phyloP scores from a whole-genome alignment of 345 rosid species.

The Bretschneidera sinensis region DNA sequence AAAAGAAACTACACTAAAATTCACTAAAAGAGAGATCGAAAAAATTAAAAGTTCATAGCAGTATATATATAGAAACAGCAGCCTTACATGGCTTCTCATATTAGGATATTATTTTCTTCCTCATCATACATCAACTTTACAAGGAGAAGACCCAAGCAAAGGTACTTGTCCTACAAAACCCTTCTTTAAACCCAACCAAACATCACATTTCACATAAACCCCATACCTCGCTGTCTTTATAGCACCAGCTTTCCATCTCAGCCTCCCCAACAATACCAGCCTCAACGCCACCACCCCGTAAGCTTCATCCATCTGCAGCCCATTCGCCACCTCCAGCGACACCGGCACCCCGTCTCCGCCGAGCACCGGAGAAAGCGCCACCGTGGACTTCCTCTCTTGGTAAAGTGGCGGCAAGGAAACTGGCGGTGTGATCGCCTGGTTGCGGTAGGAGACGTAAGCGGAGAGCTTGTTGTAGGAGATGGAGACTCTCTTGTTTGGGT shows the following conservation, averaged over 20 bases:
- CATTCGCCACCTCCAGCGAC: slow-evolving; percentile 58
- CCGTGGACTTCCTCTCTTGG: slow-evolving; percentile 48
- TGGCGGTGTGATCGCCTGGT: slow-evolving; percentile 66
- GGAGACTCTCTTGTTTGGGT: slow-evolving; percentile 65
- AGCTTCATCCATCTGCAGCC: slow-evolving; percentile 59
- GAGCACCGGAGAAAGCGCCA: slow-evolving; percentile 65
- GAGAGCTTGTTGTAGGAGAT: slow-evolving; percentile 53
- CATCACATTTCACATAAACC: slow-evolving; percentile 69
- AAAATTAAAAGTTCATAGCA: too few relatives aligned
- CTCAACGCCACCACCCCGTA: slow-evolving; percentile 70
- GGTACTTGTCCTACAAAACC: slow-evolving; percentile 63
- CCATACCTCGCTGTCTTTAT: slow-evolving; percentile 58
- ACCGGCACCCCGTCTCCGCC: slow-evolving; percentile 55
- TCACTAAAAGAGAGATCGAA: too few relatives aligned
- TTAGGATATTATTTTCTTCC: too few relatives aligned
- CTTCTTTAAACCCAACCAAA: slow-evolving; percentile 67
- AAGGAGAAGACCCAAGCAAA: slow-evolving; percentile 65
- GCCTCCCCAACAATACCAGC: slow-evolving; percentile 58
- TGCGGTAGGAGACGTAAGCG: slow-evolving; percentile 52
- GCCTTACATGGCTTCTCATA: too few relatives aligned
- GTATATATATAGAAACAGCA: too few relatives aligned
- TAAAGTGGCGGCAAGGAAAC: slow-evolving; percentile 53
- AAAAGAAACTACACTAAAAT: too few relatives aligned
- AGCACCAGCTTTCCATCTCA: slow-evolving; percentile 76
- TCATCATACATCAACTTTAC: slow-evolving; percentile 78